Evolutionary conservation across 1,284 basidiomycete species (phyloP).

Genomic region (Mycena citricolor): DNA sequence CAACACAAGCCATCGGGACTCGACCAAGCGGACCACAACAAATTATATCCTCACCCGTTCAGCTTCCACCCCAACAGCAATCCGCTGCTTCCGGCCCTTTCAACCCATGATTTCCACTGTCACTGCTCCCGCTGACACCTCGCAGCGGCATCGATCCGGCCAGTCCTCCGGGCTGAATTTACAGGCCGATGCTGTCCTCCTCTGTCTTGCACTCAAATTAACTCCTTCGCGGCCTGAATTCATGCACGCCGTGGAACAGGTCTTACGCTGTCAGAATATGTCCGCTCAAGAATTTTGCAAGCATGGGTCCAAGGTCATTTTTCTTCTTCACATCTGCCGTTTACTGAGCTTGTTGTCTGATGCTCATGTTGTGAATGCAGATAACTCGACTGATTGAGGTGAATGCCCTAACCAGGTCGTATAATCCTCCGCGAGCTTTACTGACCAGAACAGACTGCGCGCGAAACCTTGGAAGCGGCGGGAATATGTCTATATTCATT

Average conservation of each 20-base stretch:
- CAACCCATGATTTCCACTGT: too few relatives aligned
- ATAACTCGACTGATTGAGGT: constrained; percentile 7
- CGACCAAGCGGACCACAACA: too few relatives aligned
- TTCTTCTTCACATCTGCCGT: background rate
- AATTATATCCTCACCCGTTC: too few relatives aligned
- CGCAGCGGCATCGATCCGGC: too few relatives aligned
- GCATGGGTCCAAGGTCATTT: constrained; percentile 1
- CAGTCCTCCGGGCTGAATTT: too few relatives aligned
- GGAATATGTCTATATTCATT: background rate
- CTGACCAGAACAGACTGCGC: background rate
- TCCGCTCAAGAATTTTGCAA: background rate
- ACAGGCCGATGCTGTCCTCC: constrained; percentile 11
- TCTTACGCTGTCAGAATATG: constrained; percentile 8
- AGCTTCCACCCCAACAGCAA: too few relatives aligned
- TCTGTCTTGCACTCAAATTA: constrained; percentile 17
- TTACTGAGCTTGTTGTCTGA: background rate
- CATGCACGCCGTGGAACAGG: constrained; percentile 9
- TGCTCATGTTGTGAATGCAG: constrained; percentile 1
- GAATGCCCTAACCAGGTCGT: background rate
- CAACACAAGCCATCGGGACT: too few relatives aligned
- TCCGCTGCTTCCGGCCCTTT: too few relatives aligned
- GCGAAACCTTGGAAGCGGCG: background rate
- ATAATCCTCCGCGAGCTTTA: background rate
- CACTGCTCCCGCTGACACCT: too few relatives aligned
- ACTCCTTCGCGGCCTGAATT: constrained; percentile 9